Evolutionary conservation across 2,329 filamentous ascomycete species (phyloP).

Genomic region (Aaosphaeria arxii): DNA sequence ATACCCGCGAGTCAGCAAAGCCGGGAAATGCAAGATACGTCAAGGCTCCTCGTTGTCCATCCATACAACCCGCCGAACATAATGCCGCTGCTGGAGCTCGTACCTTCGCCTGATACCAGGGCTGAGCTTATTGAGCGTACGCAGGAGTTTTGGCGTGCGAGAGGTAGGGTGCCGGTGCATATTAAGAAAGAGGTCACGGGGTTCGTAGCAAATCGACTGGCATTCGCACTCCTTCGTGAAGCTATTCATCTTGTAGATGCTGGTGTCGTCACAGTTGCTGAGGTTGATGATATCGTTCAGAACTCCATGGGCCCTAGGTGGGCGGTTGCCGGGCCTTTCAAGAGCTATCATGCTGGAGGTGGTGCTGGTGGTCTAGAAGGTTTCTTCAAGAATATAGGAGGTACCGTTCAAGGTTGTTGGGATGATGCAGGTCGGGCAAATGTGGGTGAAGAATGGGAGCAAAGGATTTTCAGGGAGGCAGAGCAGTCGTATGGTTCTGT

Average conservation of each 20-base stretch:
- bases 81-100: constrained; percentile 60
- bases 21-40: constrained; percentile 33
- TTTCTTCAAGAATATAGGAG: constrained; percentile 56
- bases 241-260: constrained; percentile 52
- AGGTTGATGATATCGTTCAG: constrained; percentile 54
- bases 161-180: constrained; percentile 47
- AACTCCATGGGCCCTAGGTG: constrained; percentile 54
- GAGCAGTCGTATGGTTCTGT: constrained; percentile 47
- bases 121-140: constrained; percentile 39
- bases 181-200: constrained; percentile 52
- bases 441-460: constrained; percentile 46
- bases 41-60: constrained; percentile 56
- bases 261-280: constrained; percentile 52
- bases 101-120: constrained; percentile 47
- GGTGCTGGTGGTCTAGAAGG: constrained; percentile 51
- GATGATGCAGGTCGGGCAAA: constrained; percentile 45
- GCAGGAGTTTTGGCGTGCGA: constrained; percentile 44
- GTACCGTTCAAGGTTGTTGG: constrained; percentile 56
- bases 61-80: constrained; percentile 63
- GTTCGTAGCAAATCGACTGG: constrained; percentile 58
- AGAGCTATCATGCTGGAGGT: constrained; percentile 58
- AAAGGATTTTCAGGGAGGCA: constrained; percentile 44
- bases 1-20: constrained; percentile 54
- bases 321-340: constrained; percentile 56
- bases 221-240: constrained; percentile 56